Evolutionary conservation across 768 basidiomycete genomes (phyloP).

Genomic region (Leccinum imitatum): DNA sequence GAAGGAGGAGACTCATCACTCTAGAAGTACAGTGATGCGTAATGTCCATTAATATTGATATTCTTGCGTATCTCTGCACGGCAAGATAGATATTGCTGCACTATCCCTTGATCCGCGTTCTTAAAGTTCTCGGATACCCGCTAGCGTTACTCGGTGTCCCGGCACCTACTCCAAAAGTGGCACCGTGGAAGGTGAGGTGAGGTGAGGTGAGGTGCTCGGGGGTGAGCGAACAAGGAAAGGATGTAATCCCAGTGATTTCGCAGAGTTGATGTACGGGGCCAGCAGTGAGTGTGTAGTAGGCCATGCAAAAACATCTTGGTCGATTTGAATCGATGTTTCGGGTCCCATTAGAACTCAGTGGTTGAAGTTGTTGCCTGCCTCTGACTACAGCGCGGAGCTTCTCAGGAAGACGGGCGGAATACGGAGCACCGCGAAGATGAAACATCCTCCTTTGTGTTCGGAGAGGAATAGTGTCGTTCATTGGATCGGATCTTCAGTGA

Average conservation of each 20-base stretch:
- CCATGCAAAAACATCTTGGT: too few species aligned
- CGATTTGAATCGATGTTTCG: too few species aligned
- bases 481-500: neutral
- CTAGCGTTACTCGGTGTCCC: constrained; percentile 24
- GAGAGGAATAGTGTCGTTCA: neutral
- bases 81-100: constrained; percentile 12
- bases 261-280: neutral
- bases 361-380: neutral
- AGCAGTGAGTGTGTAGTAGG: neutral
- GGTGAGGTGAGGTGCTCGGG: constrained; percentile 23
- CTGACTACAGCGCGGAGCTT: neutral
- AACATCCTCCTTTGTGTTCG: neutral
- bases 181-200: constrained; percentile 9
- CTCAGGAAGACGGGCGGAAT: constrained; percentile 5
- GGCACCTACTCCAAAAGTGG: constrained; percentile 15
- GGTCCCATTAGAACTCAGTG: neutral
- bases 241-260: neutral
- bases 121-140: constrained; percentile 20
- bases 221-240: too few species aligned
- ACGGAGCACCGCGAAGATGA: constrained; percentile 8
- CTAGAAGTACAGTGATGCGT: neutral
- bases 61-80: neutral
- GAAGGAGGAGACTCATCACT: neutral
- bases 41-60: neutral
- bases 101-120: constrained; percentile 21